A percentile compares a stretch with the other conserved stretches of the same genome.
phyloP scores from a whole-genome alignment of 1,284 basidiomycete species.

The Heliocybe sulcata region DNA sequence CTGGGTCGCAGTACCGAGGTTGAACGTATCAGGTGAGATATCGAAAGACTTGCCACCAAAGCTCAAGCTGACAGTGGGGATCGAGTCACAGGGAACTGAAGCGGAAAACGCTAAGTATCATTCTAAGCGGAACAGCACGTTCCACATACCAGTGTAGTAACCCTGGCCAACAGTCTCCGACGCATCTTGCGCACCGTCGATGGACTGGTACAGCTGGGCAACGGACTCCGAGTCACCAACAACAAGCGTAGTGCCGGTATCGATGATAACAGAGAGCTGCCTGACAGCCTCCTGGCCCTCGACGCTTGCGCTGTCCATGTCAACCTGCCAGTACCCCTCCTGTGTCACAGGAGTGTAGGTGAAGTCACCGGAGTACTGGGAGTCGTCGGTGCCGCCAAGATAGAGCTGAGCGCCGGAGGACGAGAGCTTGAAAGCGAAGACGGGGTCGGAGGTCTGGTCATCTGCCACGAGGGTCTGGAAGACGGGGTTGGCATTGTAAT shows the following conservation, averaged over 20 bases:
- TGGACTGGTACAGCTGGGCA: slow-evolving; percentile 32
- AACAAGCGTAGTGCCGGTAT: slow-evolving; percentile 44
- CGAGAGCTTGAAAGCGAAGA: slow-evolving; percentile 52
- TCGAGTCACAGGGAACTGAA: slow-evolving; percentile 32
- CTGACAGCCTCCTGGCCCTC: slow-evolving; percentile 17
- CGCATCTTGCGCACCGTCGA: slow-evolving; percentile 32
- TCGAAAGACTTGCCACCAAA: slow-evolving; percentile 33
- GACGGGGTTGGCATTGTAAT: slow-evolving; percentile 27
- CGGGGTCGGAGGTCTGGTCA: slow-evolving; percentile 23
- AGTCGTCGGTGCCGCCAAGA: slow-evolving; percentile 44
- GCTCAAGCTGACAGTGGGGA: slow-evolving; percentile 29
- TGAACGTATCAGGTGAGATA: slow-evolving; percentile 28
- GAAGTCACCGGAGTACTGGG: slow-evolving; percentile 30
- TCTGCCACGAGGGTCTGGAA: slow-evolving; percentile 38
- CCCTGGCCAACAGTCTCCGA: slow-evolving; percentile 24
- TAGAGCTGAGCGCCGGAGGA: slow-evolving; percentile 38
- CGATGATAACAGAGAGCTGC: slow-evolving; percentile 26
- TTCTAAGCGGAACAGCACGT: not conserved
- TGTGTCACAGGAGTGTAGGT: slow-evolving; percentile 27
- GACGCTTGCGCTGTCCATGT: slow-evolving; percentile 24
- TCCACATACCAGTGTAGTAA: slow-evolving; percentile 21
- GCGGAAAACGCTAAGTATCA: slow-evolving; percentile 11
- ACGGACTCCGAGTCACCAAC: slow-evolving; percentile 36
- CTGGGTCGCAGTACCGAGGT: slow-evolving; percentile 21
- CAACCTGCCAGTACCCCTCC: slow-evolving; percentile 23